These are phyloP conservation scores for Colletotrichum caudatum DNA, from an alignment of 2,329 filamentous ascomycete species.

Conservation along the genomic window DNA sequence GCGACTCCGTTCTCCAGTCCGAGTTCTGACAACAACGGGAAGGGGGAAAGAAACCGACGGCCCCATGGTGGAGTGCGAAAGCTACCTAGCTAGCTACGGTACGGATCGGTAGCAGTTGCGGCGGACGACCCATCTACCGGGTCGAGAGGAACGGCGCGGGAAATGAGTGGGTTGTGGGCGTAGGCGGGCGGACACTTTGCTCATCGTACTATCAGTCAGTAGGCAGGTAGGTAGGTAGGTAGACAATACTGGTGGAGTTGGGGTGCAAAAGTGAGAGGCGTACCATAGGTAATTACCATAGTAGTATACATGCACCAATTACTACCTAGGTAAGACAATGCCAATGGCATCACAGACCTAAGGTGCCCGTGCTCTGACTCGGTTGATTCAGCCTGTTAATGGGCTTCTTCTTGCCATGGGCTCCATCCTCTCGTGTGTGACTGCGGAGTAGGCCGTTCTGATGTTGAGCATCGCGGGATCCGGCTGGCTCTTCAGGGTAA, in stretches of 20 bases:
- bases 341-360: not conserved
- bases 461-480: not conserved
- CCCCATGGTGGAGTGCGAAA: not conserved
- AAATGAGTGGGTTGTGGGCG: slow-evolving; percentile 1
- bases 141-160: slow-evolving; percentile 18
- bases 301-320: too few species aligned
- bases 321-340: not conserved
- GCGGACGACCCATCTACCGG: slow-evolving; percentile 28
- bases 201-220: too few species aligned
- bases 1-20: not conserved
- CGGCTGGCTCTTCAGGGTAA: not conserved
- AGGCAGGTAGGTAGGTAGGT: too few species aligned
- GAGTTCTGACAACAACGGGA: not conserved
- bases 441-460: not conserved
- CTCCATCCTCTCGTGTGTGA: not conserved
- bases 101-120: slow-evolving; percentile 1
- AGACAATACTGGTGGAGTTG: slow-evolving; percentile 24
- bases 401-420: slow-evolving; percentile 3
- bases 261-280: not conserved
- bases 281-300: not conserved
- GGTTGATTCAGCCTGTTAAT: not conserved
- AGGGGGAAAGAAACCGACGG: slow-evolving; percentile 3
- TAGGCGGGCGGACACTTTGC: slow-evolving; percentile 4
- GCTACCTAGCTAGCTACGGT: not conserved
- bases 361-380: not conserved